These are phyloP conservation scores for Colletotrichum truncatum DNA, from an alignment of 2,329 filamentous ascomycete genomes.

Conservation along the genomic window DNA sequence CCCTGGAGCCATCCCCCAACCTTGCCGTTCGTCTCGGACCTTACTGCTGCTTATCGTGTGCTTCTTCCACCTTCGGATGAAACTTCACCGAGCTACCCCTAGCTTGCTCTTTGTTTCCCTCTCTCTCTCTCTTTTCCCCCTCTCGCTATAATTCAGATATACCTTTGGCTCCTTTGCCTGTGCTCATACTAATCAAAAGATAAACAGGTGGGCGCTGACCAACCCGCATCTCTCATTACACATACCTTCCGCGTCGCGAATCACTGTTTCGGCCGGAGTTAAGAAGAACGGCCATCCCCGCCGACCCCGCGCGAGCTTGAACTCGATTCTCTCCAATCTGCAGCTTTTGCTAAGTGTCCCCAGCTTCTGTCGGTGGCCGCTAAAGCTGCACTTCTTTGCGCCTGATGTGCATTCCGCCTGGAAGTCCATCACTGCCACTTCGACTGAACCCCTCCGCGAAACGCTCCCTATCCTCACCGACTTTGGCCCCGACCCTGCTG, in stretches of 20 bases:
- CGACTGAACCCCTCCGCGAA: conserved; percentile 55
- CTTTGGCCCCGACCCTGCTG: conserved; percentile 45
- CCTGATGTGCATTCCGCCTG: conserved; percentile 76
- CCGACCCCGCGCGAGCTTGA: conserved; percentile 68
- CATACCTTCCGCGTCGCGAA: conserved; percentile 72
- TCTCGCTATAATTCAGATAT: no score
- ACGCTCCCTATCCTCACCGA: conserved; percentile 67
- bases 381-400: conserved; percentile 82
- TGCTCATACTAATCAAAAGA: neutral
- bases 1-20: no score
- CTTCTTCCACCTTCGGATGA: conserved; percentile 14
- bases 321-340: conserved; percentile 79
- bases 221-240: conserved; percentile 85
- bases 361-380: conserved; percentile 85
- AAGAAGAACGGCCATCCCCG: conserved; percentile 65
- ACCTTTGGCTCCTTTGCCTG: no score
- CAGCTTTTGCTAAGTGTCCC: conserved; percentile 81
- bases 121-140: no score
- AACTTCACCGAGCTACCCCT: conserved; percentile 3
- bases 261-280: conserved; percentile 59
- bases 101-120: conserved; percentile 5
- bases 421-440: conserved; percentile 64
- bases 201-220: conserved; percentile 86
- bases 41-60: neutral
- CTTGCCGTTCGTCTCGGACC: neutral